Conservation (phyloP, 192 early-diverging fungal genomes). For the Haplosporangium gracile region DNA sequence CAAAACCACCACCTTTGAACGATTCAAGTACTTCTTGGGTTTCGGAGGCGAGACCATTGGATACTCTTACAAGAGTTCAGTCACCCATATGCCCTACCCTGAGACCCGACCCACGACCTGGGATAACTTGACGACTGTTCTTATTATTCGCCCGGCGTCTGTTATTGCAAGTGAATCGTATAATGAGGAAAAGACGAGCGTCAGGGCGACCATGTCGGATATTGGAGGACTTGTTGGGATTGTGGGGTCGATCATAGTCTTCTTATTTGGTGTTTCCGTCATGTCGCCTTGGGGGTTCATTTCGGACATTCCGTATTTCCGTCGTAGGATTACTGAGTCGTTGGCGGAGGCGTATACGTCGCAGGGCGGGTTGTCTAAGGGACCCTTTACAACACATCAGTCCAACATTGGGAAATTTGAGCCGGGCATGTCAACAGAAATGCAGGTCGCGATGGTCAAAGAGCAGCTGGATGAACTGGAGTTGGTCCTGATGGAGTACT, state of each 20-base stretch:
- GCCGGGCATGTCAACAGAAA: background rate
- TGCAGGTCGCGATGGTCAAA: conserved; percentile 25
- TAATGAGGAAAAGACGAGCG: conserved; percentile 22
- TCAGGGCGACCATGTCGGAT: conserved; percentile 36
- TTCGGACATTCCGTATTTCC: conserved; percentile 25
- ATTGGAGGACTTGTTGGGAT: conserved; percentile 37
- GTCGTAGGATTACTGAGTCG: conserved; percentile 17
- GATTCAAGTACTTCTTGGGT: conserved; percentile 16
- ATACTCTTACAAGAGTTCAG: conserved; percentile 16
- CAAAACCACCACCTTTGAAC: background rate
- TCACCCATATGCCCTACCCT: conserved; percentile 6
- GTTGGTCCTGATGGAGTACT: conserved; percentile 38
- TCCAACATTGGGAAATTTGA: conserved; percentile 33
- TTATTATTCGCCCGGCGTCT: conserved; percentile 28
- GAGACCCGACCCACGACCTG: background rate
- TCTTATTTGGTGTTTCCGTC: conserved; percentile 35
- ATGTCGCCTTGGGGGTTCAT: conserved; percentile 47
- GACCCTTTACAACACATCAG: conserved; percentile 34
- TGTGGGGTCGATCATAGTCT: conserved; percentile 27
- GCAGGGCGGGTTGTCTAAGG: conserved; percentile 28
- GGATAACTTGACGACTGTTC: conserved; percentile 22
- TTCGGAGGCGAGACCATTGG: background rate
- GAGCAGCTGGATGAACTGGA: conserved; percentile 49
- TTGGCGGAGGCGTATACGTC: conserved; percentile 27
- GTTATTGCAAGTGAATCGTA: background rate